Evolutionary conservation across 306 rosid genomes (phyloP).

Genomic region (Cyclanthera cordifolia): DNA sequence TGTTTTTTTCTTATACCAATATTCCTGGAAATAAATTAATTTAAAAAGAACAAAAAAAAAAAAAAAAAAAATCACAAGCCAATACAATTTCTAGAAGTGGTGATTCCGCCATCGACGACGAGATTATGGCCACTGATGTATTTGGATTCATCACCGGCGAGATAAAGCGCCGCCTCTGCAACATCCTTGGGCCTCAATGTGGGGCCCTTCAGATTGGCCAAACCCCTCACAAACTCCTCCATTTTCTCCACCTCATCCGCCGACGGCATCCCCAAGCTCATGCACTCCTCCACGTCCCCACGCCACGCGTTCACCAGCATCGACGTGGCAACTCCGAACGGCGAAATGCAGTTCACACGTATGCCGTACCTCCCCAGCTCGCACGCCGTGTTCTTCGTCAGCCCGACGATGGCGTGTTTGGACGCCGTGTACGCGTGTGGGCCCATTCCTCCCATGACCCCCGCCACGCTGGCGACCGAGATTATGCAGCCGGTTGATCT

Average conservation of each 20-base stretch:
- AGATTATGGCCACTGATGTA: constrained; percentile 90
- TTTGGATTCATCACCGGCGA: constrained; percentile 83
- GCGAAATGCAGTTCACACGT: constrained; percentile 74
- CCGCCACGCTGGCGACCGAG: constrained; percentile 67
- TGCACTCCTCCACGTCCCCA: constrained; percentile 2
- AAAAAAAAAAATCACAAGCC: constrained; percentile 26
- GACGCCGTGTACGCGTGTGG: constrained; percentile 89
- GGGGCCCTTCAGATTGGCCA: constrained; percentile 58
- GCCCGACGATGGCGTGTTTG: constrained; percentile 82
- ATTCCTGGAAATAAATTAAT: neutral
- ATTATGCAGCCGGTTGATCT: constrained; percentile 54
- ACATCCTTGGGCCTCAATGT: constrained; percentile 56
- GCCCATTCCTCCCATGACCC: constrained; percentile 68
- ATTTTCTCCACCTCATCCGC: constrained; percentile 50
- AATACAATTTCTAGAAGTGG: constrained; percentile 65
- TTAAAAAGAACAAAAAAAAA: no score
- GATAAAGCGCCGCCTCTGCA: constrained; percentile 87
- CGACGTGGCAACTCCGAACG: constrained; percentile 84
- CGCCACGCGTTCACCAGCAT: constrained; percentile 82
- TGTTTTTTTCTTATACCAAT: neutral
- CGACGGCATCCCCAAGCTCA: constrained; percentile 36
- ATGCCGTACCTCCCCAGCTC: constrained; percentile 68
- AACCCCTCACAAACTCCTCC: constrained; percentile 74
- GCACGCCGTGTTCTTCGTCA: constrained; percentile 69
- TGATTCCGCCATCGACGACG: constrained; percentile 86